Conservation (phyloP, 2,329 filamentous ascomycete species). For the Knoxdaviesia capensis region DNA sequence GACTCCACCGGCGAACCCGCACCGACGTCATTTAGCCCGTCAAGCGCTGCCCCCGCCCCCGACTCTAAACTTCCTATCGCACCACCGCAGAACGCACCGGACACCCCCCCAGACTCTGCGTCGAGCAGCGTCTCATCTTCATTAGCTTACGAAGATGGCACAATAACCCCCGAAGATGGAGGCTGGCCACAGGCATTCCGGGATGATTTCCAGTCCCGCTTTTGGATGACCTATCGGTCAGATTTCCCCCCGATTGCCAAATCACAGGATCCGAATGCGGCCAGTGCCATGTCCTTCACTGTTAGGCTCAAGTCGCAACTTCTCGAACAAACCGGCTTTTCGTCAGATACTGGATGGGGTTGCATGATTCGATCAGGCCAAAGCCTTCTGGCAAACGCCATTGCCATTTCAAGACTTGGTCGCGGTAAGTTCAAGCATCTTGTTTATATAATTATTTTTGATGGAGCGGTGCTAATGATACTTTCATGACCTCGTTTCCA, state of each 20-base stretch:
- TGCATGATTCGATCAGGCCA: constrained; percentile 98
- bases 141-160: constrained; percentile 20
- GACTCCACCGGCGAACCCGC: too few species aligned
- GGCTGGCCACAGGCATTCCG: constrained; percentile 77
- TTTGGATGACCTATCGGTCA: constrained; percentile 94
- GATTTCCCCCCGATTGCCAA: constrained; percentile 69
- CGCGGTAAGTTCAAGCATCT: constrained; percentile 36
- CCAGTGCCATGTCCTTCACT: constrained; percentile 54
- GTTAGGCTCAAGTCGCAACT: constrained; percentile 71
- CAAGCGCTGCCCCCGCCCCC: too few species aligned
- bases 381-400: constrained; percentile 72
- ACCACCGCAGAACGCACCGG: constrained; percentile 13
- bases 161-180: constrained; percentile 13
- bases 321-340: constrained; percentile 62
- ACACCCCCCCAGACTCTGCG: constrained; percentile 26
- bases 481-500: not conserved
- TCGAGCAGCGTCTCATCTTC: constrained; percentile 32
- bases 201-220: constrained; percentile 76
- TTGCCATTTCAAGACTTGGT: constrained; percentile 53
- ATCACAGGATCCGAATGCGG: constrained; percentile 52
- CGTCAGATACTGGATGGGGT: constrained; percentile 89
- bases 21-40: too few species aligned
- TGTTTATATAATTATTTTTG: not conserved
- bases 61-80: not conserved
- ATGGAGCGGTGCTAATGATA: not conserved